Conservation (phyloP, 352 stramenopile species). For the Globisporangium camurandrum region DNA sequence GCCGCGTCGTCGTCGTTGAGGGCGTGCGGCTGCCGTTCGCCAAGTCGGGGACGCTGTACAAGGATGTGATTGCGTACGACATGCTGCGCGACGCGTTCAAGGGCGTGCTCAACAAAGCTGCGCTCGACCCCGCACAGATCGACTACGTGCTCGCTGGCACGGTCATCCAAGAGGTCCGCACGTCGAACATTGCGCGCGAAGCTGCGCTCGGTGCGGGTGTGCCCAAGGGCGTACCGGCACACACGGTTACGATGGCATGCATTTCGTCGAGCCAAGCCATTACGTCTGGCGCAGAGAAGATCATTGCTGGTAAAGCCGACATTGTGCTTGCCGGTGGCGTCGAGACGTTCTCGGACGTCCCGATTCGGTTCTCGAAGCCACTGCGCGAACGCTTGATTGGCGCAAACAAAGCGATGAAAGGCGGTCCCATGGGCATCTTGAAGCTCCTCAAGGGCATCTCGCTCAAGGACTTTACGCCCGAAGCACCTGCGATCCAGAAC, state of each 20-base stretch:
- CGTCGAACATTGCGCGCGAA: slow-evolving; percentile 97
- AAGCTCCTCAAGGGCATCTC: slow-evolving; percentile 94
- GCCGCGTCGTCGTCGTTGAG: slow-evolving; percentile 91
- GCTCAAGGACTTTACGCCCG: slow-evolving; percentile 83
- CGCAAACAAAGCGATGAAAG: slow-evolving; percentile 94
- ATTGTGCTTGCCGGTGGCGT: slow-evolving; percentile 94
- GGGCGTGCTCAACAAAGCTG: slow-evolving; percentile 93
- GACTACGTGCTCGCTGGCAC: slow-evolving; percentile 97
- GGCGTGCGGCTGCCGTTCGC: slow-evolving; percentile 94
- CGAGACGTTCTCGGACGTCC: slow-evolving; percentile 97
- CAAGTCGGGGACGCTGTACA: slow-evolving; percentile 93
- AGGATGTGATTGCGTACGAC: slow-evolving; percentile 96
- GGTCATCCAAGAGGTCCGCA: slow-evolving; percentile 96
- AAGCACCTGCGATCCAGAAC: slow-evolving; percentile 97
- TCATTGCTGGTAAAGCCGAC: slow-evolving; percentile 92
- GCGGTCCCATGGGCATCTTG: slow-evolving; percentile 82
- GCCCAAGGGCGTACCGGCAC: slow-evolving; percentile 89
- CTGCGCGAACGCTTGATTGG: slow-evolving; percentile 75
- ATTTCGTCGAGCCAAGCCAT: slow-evolving; percentile 97
- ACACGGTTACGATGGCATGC: slow-evolving; percentile 96
- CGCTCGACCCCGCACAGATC: slow-evolving; percentile 91
- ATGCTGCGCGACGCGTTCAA: slow-evolving; percentile 95
- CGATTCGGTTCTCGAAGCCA: slow-evolving; percentile 93
- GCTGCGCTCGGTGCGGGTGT: slow-evolving; percentile 95
- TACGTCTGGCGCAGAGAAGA: slow-evolving; percentile 92